Base-by-base conservation (phyloP, 148 eudicot genomes). In the Pharnaceum exiguum region DNA sequence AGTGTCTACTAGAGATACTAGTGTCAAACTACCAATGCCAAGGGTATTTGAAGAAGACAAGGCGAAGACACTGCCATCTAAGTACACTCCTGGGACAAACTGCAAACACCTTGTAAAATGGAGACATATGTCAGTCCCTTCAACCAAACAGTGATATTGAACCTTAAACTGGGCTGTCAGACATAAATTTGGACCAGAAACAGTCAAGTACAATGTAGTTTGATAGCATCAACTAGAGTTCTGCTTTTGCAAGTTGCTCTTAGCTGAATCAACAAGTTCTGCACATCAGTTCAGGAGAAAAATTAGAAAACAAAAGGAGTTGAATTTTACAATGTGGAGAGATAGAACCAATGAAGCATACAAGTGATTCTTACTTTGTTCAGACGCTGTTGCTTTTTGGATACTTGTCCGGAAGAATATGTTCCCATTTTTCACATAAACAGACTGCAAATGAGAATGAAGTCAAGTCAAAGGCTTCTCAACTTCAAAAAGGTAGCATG, bases 391-490 rank as follows among this genome's bases (percentile, higher is more conserved):
- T 62, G 81, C 87, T 68, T 76, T 73, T 62, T 67, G 70, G 18
- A 76, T 51, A 63, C 68, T 75, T 17, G 83, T 78, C 6, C 78
- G 79, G 68, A 82, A 82, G 40, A 73, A 79, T 43, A 82, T 27
- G 60, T 71, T 78, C 51, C 83, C 81, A 28, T 68, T 73, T 56
- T 58, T 78, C 63, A 78, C 83, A 71, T 82, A 82, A 31, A 82
- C 79, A 45, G 71, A 66, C 87, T 82, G 71, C 18, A 38, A 37
- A 37, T 9, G 21, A 3, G 28, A 37, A 37, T 9, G 12, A 9
- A 9, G 15, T 16, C 42, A 37, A 37, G 42, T 37, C 42, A 9
- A 37, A 37, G 42, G 15, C 42, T 9, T 10, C 10, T 2, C 15
- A 37, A 37, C 15, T 9, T 10, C 5, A 37, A 10, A 37, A 37